phyloP scores from a whole-genome alignment of 495 filamentous ascomycete genomes.

The Venustampulla echinocandica region DNA sequence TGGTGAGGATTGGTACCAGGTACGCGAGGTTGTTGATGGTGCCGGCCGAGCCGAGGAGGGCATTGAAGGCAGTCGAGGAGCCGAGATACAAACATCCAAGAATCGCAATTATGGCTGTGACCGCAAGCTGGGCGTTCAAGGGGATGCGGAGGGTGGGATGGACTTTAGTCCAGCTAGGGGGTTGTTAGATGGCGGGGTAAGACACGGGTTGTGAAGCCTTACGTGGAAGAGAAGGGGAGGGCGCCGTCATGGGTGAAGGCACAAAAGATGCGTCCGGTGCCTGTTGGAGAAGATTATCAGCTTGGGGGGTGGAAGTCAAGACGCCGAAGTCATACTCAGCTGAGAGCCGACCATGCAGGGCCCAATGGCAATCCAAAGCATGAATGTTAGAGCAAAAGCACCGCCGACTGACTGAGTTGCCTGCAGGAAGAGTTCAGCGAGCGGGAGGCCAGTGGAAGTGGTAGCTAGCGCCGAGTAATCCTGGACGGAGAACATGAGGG shows the following conservation, averaged over 20 bases:
- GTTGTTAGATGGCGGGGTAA: no score
- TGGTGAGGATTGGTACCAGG: slow-evolving; percentile 30
- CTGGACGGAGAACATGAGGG: slow-evolving; percentile 52
- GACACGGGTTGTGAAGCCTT: no score
- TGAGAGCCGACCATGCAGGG: slow-evolving; percentile 49
- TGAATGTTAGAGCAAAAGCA: slow-evolving; percentile 44
- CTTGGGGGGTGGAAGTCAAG: no score
- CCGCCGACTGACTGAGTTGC: slow-evolving; percentile 42
- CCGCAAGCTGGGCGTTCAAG: slow-evolving; percentile 41
- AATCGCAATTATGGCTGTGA: slow-evolving; percentile 38
- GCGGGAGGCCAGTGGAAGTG: slow-evolving; percentile 45
- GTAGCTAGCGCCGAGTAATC: slow-evolving; percentile 38
- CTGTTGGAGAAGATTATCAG: no score
- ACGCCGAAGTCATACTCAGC: no score
- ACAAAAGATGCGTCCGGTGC: slow-evolving; percentile 51
- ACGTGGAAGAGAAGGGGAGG: slow-evolving; percentile 15
- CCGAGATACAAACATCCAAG: slow-evolving; percentile 54
- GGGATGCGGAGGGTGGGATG: slow-evolving; percentile 39
- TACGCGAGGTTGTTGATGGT: slow-evolving; percentile 33
- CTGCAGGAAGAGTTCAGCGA: slow-evolving; percentile 50
- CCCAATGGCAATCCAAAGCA: slow-evolving; percentile 48
- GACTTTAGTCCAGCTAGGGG: slow-evolving; percentile 5
- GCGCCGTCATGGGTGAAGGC: slow-evolving; percentile 40
- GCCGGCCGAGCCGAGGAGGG: background rate
- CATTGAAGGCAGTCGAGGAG: slow-evolving; percentile 44